These are phyloP conservation scores for Gossypium schwendimanii DNA, from an alignment of 441 rosid species.

Conservation along the genomic window DNA sequence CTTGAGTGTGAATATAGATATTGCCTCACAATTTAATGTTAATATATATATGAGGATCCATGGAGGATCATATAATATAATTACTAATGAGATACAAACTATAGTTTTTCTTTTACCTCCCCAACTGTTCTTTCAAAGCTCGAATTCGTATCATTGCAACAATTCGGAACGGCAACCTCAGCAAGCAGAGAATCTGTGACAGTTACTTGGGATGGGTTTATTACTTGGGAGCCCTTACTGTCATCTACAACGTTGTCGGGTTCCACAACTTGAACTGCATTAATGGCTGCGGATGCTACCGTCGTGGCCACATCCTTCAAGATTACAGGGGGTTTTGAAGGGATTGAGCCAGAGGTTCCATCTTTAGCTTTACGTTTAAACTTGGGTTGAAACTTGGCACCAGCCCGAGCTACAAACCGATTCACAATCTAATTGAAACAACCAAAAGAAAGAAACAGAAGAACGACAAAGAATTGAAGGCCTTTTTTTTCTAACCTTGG, in stretches of 20 bases:
- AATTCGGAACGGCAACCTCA: constrained; percentile 9
- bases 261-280: neutral
- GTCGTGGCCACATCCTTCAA: neutral
- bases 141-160: constrained; percentile 17
- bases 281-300: neutral
- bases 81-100: neutral
- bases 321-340: constrained; percentile 8
- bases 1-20: neutral
- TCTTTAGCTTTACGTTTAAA: constrained; percentile 4
- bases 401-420: constrained; percentile 4
- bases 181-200: constrained; percentile 11
- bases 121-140: constrained; percentile 20
- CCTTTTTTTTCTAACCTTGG: constrained; percentile 8
- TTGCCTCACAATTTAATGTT: neutral
- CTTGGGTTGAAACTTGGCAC: constrained; percentile 10
- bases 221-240: constrained; percentile 2
- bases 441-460: neutral
- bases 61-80: neutral
- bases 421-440: neutral
- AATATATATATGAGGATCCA: neutral
- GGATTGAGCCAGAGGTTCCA: neutral
- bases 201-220: constrained; percentile 3
- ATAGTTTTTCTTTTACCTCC: constrained; percentile 14
- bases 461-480: neutral
- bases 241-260: neutral